Base-by-base conservation (phyloP, 2,329 filamentous ascomycete species). In the Blastomyces silverae region DNA sequence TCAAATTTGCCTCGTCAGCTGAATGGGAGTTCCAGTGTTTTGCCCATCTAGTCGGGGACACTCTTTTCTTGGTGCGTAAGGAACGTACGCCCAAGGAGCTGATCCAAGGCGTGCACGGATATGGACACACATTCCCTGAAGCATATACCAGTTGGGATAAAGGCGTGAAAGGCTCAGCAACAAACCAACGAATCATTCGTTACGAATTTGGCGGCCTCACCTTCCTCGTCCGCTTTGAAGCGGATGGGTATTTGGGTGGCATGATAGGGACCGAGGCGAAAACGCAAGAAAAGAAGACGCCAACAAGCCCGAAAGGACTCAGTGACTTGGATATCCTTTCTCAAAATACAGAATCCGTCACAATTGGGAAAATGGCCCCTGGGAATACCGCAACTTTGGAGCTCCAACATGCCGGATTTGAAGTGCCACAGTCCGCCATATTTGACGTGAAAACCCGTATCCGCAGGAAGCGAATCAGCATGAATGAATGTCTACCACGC, bases 111-210 rank as follows among this genome's bases (percentile, higher is more conserved):
- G 75, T 90, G 0, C 69, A 69, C 20, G 88, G 88, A 0, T 89
- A 80, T 68, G 87, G 87, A 0, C 87, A 90, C 68, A 81, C 84
- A 0, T 90, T 91, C 67, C 85, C 85, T 0, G 85, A 89, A 59
- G 79, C 79, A 0, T 87, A 89, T 70, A 90, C 88, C 0, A 84
- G 79, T 0, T 90, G 87, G 87, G 82, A 83, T 11, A 13, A 69
- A 0, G 79, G 79, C 0, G 82, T 85, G 0, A 79, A 78, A 57
- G 78, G 79, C 0, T 89, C 87, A 0, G 75, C 74, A 1, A 85
- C 84, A 0, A 85, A 90, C 66, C 87, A 90, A 70, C 79, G 87
- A 1, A 70, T 90, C 8, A 69, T 90, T 0, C 74, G 75, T 2
- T 90, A 89, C 66, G 66, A 75, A 0, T 84, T 90, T 68, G 85